These are phyloP conservation scores for Chloranthus sessilifolius DNA, from an alignment of 164 flowering plant species.

Conservation along the genomic window DNA sequence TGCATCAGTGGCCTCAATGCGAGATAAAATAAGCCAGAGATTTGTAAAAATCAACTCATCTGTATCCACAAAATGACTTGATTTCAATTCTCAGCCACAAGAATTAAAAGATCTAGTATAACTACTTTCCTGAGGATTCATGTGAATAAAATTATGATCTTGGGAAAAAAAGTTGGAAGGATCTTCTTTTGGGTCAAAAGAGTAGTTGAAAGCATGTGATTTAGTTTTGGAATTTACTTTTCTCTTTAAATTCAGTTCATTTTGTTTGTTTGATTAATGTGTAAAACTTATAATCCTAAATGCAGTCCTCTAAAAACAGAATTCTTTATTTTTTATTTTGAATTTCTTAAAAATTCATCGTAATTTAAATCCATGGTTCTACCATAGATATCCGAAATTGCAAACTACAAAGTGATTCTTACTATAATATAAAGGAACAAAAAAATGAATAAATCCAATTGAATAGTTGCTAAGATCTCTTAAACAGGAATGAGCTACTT, in stretches of 20 bases:
- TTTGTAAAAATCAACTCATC: slow-evolving; percentile 4
- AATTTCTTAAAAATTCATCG: too few relatives aligned
- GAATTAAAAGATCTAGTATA: slow-evolving; percentile 8
- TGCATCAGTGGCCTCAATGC: slow-evolving; percentile 3
- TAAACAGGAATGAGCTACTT: too few relatives aligned
- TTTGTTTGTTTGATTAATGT: not conserved
- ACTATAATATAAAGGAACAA: too few relatives aligned
- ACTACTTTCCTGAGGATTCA: slow-evolving; percentile 20
- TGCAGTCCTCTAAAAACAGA: not conserved
- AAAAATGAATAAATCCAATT: too few relatives aligned
- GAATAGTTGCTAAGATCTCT: too few relatives aligned
- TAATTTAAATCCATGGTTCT: too few relatives aligned
- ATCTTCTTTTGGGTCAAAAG: slow-evolving; percentile 14
- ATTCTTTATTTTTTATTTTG: too few relatives aligned
- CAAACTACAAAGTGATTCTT: too few relatives aligned
- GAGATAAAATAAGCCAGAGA: slow-evolving; percentile 8
- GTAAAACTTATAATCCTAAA: not conserved
- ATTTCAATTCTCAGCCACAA: slow-evolving; percentile 14
- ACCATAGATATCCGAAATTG: too few relatives aligned
- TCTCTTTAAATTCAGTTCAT: not conserved
- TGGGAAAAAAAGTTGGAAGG: slow-evolving; percentile 9
- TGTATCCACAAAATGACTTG: slow-evolving; percentile 9
- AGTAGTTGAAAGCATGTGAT: slow-evolving; percentile 15
- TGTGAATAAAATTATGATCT: slow-evolving; percentile 17
- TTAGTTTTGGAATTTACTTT: slow-evolving; percentile 2